These are phyloP conservation scores for Boletus rubescentipes DNA, from an alignment of 768 basidiomycete species.

Conservation along the genomic window DNA sequence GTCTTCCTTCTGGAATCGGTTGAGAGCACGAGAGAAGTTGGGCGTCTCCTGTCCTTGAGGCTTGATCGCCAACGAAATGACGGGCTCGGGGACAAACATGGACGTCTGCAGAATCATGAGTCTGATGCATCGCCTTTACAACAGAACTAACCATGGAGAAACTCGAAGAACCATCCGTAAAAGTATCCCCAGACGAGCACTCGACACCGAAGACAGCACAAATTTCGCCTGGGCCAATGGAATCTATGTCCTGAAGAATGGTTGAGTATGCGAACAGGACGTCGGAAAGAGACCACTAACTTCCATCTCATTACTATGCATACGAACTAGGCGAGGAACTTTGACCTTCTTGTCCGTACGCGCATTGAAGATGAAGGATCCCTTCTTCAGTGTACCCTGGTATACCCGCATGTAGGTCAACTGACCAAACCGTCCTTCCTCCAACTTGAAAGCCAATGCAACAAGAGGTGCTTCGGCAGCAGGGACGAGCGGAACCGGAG, in stretches of 20 bases:
- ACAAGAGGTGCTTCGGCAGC: slow-evolving; percentile 87
- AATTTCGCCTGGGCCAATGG: slow-evolving; percentile 96
- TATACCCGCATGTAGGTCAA: slow-evolving; percentile 98
- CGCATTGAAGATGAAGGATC: slow-evolving; percentile 84
- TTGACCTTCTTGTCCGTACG: slow-evolving; percentile 97
- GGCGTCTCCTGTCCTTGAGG: slow-evolving; percentile 91
- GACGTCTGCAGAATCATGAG: slow-evolving; percentile 61
- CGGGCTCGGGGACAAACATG: slow-evolving; percentile 98
- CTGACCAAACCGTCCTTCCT: slow-evolving; percentile 96
- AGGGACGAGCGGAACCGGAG: slow-evolving; percentile 74
- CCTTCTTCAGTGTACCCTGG: slow-evolving; percentile 89
- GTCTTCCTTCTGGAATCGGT: slow-evolving; percentile 98
- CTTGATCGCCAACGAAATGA: slow-evolving; percentile 93
- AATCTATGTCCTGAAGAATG: slow-evolving; percentile 75
- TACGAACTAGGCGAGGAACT: slow-evolving; percentile 91
- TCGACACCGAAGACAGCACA: slow-evolving; percentile 99
- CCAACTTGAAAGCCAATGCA: slow-evolving; percentile 96
- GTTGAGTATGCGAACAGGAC: background rate
- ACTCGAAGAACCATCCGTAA: slow-evolving; percentile 87
- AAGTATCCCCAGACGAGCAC: slow-evolving; percentile 96
- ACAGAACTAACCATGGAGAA: slow-evolving; percentile 80
- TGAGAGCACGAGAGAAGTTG: slow-evolving; percentile 94
- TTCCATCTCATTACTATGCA: slow-evolving; percentile 99
- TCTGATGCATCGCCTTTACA: background rate
- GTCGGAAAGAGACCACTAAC: slow-evolving; percentile 37